These are phyloP conservation scores for Lophiotrema nucula DNA, from an alignment of 495 filamentous ascomycete species.

Conservation along the genomic window DNA sequence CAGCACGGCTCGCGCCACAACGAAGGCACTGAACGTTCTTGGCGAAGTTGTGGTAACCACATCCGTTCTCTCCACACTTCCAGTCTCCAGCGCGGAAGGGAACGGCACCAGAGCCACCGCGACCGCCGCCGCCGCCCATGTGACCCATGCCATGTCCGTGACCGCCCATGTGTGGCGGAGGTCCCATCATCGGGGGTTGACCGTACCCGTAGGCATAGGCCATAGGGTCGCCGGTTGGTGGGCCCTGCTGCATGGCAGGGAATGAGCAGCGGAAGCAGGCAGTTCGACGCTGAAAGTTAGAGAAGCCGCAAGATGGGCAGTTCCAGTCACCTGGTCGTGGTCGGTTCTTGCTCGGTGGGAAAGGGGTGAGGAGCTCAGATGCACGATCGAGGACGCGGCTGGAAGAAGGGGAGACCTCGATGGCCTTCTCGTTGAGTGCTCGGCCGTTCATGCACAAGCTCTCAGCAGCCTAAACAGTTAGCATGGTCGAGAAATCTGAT, in stretches of 20 bases:
- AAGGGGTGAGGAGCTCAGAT: constrained; percentile 90
- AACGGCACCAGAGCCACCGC: constrained; percentile 66
- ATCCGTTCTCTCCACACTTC: constrained; percentile 98
- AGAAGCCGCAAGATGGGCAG: constrained; percentile 89
- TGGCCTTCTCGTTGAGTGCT: constrained; percentile 96
- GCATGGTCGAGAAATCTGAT: background rate
- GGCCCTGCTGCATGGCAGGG: constrained; percentile 80
- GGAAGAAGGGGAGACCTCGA: constrained; percentile 96
- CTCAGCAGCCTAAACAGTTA: constrained; percentile 60
- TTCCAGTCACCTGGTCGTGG: constrained; percentile 98
- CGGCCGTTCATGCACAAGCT: constrained; percentile 98
- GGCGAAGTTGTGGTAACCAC: constrained; percentile 97
- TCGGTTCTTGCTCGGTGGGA: constrained; percentile 97
- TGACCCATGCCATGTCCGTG: constrained; percentile 72
- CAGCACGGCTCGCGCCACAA: constrained; percentile 90
- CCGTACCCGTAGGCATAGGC: constrained; percentile 79
- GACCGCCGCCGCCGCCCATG: constrained; percentile 56
- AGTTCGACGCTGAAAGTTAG: constrained; percentile 95
- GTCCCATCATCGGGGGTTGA: constrained; percentile 38
- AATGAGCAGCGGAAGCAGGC: constrained; percentile 99
- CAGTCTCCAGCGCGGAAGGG: constrained; percentile 98
- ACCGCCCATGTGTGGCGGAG: constrained; percentile 65
- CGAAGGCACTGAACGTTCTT: constrained; percentile 98
- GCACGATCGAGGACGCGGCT: constrained; percentile 92
- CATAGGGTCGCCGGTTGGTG: constrained; percentile 67